phyloP scores from a whole-genome alignment of 176 grass and related monocot species.

The Musa itinerans region DNA sequence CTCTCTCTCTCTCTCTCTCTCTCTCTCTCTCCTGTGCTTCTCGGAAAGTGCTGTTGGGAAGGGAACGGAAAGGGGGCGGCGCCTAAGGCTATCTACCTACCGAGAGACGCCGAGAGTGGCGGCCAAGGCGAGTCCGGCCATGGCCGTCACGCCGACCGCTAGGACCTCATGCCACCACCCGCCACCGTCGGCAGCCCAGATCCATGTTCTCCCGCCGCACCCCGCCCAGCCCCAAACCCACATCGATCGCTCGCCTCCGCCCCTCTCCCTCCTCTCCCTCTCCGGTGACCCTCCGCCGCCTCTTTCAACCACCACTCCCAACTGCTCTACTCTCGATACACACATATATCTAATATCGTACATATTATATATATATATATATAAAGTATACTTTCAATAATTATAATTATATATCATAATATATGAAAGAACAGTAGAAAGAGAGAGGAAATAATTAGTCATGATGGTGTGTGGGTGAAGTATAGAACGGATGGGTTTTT shows the following conservation, averaged over 20 bases:
- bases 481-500: too few relatives aligned
- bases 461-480: too few relatives aligned
- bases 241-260: slow-evolving; percentile 45
- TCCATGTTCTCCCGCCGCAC: slow-evolving; percentile 10
- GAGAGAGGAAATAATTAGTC: too few relatives aligned
- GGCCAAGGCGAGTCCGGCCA: slow-evolving; percentile 57
- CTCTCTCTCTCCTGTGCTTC: too few relatives aligned
- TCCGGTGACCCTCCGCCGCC: slow-evolving; percentile 8
- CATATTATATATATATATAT: too few relatives aligned
- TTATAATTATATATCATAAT: too few relatives aligned
- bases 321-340: background rate
- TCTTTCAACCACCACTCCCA: background rate
- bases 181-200: slow-evolving; percentile 3
- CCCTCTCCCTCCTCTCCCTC: background rate
- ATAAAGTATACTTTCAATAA: too few relatives aligned
- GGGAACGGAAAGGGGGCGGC: too few relatives aligned
- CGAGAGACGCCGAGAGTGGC: slow-evolving; percentile 46
- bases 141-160: slow-evolving; percentile 61
- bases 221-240: slow-evolving; percentile 50
- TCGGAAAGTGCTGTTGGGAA: too few relatives aligned
- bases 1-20: too few relatives aligned
- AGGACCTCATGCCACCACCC: slow-evolving; percentile 58
- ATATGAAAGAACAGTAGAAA: too few relatives aligned
- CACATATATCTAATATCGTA: too few relatives aligned
- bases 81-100: slow-evolving; percentile 28